Evolutionary conservation across 2,329 filamentous ascomycete species (phyloP), one percentile per base, ranked within the genome.

Genomic region (Microcyclospora pomicola): DNA sequence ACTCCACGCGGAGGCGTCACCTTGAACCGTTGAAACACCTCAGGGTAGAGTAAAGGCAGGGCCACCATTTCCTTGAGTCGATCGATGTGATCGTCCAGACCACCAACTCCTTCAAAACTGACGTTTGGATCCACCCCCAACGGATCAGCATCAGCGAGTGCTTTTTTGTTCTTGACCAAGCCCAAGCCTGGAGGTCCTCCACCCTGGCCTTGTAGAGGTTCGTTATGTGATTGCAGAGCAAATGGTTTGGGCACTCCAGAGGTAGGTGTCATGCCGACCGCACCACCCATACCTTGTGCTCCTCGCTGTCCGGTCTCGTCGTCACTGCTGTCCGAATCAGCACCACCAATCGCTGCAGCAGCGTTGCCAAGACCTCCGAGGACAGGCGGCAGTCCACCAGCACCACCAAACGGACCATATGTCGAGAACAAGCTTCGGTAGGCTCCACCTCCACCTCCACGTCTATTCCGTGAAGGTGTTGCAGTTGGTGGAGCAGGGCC

Each of bases 1-100:
- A 98, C 92, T 59, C 91, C 91, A 37, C 92, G 77, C 10, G 91
- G 91, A 9, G 91, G 91, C 2, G 87, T 94, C 42, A 96, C 85
- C 48, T 93, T 80, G 59, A 96, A 93, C 44, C 78, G 79, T 46
- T 80, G 71, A 59, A 96, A 98, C 31, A 96, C 77, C 59, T 98
- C 91, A 0, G 91, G 91, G 54, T 98, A 98, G 5, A 96, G 72
- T 14, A 98, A 66, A 2, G 91, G 91, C 43, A 98, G 71, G 48
- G 88, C 82, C 13, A 98, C 88, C 91, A 98, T 98, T 63, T 98
- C 91, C 61, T 98, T 96, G 44, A 98, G 70, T 59, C 95, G 85
- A 56, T 95, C 86, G 55, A 98, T 95, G 56, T 96, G 88, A 28
- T 84, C 80, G 56, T 93, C 79, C 33, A 98, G 65, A 31, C 91